Conservation (phyloP, 2,329 filamentous ascomycete species). For the Phymatotrichopsis omnivora region DNA sequence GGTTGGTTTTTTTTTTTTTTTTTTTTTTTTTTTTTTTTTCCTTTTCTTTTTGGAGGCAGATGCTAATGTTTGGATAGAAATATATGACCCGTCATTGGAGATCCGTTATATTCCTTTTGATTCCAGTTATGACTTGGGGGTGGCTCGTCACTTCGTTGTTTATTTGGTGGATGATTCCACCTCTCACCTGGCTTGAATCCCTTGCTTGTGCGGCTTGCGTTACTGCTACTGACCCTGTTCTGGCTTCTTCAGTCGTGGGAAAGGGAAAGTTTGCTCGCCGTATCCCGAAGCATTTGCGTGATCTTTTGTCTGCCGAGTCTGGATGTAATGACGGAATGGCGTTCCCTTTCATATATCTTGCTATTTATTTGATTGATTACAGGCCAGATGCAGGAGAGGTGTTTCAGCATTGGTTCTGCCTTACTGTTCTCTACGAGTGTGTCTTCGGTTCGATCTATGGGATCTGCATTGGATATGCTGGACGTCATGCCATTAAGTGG, state of each 20-base stretch:
- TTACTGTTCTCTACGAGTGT: conserved; percentile 90
- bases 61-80: conserved; percentile 23
- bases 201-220: conserved; percentile 84
- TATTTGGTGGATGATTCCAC: conserved; percentile 78
- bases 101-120: conserved; percentile 74
- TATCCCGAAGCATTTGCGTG: conserved; percentile 92
- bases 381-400: conserved; percentile 57
- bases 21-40: too few species aligned
- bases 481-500: conserved; percentile 77
- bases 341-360: conserved; percentile 92
- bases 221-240: conserved; percentile 90
- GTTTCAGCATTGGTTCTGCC: conserved; percentile 76
- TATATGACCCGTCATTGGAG: conserved; percentile 99
- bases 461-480: conserved; percentile 77
- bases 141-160: conserved; percentile 90
- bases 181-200: conserved; percentile 79
- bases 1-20: too few species aligned
- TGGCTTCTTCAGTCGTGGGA: conserved; percentile 94
- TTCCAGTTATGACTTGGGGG: conserved; percentile 95
- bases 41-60: not conserved
- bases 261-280: conserved; percentile 98
- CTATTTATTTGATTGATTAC: conserved; percentile 80
- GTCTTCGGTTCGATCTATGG: conserved; percentile 84
- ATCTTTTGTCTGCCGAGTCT: conserved; percentile 88
- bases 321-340: conserved; percentile 99